Conservation (phyloP, 1,284 basidiomycete genomes). For the Neonothopanus nambi region DNA sequence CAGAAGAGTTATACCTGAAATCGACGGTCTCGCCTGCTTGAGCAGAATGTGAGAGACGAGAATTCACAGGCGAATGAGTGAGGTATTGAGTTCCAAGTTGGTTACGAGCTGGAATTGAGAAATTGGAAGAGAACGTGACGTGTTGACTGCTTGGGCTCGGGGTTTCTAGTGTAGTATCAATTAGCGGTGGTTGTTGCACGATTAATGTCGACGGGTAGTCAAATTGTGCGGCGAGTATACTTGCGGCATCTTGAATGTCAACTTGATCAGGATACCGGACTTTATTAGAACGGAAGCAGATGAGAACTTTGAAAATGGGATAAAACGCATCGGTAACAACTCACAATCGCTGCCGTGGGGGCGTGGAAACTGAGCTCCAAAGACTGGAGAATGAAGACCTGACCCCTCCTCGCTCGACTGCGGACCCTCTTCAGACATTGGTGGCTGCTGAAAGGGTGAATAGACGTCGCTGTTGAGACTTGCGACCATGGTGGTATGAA, state of each 20-base stretch:
- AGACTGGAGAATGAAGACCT: slow-evolving; percentile 67
- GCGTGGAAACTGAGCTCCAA: slow-evolving; percentile 50
- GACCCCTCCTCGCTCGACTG: slow-evolving; percentile 74
- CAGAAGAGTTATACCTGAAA: slow-evolving; percentile 36
- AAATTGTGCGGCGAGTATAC: slow-evolving; percentile 48
- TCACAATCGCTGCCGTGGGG: slow-evolving; percentile 47
- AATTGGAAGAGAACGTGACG: slow-evolving; percentile 36
- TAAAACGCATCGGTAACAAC: slow-evolving; percentile 44
- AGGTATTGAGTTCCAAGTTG: slow-evolving; percentile 44
- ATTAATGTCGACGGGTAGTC: slow-evolving; percentile 36
- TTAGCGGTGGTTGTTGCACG: slow-evolving; percentile 44
- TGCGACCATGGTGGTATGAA: slow-evolving; percentile 47
- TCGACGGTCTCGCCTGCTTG: slow-evolving; percentile 33
- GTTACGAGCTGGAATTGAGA: slow-evolving; percentile 38
- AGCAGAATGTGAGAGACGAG: slow-evolving; percentile 38
- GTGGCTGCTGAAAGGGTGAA: slow-evolving; percentile 50
- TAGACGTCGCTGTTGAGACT: slow-evolving; percentile 54
- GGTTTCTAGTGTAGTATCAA: slow-evolving; percentile 42
- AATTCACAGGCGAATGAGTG: slow-evolving; percentile 36
- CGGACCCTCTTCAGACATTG: slow-evolving; percentile 59
- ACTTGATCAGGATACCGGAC: slow-evolving; percentile 66
- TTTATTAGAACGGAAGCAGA: slow-evolving; percentile 48
- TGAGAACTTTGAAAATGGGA: slow-evolving; percentile 34
- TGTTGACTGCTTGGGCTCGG: slow-evolving; percentile 36
- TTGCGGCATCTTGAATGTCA: slow-evolving; percentile 47